phyloP scores from a whole-genome alignment of 2,329 filamentous ascomycete species.

The Amphichorda felina region DNA sequence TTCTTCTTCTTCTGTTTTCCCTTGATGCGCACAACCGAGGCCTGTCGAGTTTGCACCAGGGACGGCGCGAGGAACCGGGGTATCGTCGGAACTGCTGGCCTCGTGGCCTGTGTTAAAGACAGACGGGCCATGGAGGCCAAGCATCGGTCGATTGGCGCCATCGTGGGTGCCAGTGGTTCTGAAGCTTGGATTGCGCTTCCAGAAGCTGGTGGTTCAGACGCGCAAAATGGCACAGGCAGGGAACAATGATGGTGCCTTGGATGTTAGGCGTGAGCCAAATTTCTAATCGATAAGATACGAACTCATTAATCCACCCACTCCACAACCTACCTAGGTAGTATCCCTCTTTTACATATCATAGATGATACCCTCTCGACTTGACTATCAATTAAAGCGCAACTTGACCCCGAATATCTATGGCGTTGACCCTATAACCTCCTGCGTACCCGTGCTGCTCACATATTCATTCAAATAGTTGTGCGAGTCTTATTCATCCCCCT shows the following conservation, averaged over 20 bases:
- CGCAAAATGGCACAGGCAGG: conserved; percentile 2
- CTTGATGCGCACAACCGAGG: conserved; percentile 29
- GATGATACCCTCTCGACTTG: too few species aligned
- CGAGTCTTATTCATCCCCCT: background rate
- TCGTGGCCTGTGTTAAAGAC: conserved; percentile 26
- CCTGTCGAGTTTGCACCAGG: conserved; percentile 27
- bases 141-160: conserved; percentile 33
- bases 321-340: too few species aligned
- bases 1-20: conserved; percentile 44
- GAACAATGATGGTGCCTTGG: background rate
- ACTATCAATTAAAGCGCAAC: too few species aligned
- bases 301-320: too few species aligned
- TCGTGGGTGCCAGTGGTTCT: conserved; percentile 4
- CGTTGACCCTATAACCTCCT: too few species aligned
- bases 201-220: background rate
- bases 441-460: too few species aligned
- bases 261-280: background rate
- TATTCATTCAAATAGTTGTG: too few species aligned
- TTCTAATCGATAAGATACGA: conserved; percentile 5
- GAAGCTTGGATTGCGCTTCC: background rate
- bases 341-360: too few species aligned
- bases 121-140: conserved; percentile 42
- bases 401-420: too few species aligned
- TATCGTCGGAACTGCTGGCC: conserved; percentile 30
- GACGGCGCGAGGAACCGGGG: conserved; percentile 37